phyloP scores from a whole-genome alignment of 106 monocot species.

The Apostasia shenzhenica region DNA sequence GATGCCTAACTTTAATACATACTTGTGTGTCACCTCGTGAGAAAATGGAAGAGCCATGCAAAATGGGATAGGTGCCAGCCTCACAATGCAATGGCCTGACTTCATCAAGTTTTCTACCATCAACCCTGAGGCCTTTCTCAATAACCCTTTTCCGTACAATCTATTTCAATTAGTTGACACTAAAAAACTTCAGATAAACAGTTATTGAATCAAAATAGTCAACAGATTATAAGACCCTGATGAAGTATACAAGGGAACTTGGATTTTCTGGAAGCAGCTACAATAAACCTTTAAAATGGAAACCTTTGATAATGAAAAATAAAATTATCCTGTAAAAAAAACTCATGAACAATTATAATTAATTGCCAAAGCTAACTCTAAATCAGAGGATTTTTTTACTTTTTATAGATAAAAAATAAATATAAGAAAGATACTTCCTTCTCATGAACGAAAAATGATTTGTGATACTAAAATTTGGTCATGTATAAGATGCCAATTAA shows the following conservation, averaged over 20 bases:
- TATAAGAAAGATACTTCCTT: too few species aligned
- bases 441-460: too few species aligned
- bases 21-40: slow-evolving; percentile 95
- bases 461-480: too few species aligned
- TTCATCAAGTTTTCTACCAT: slow-evolving; percentile 88
- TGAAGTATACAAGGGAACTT: not conserved
- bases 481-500: too few species aligned
- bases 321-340: too few species aligned
- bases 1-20: slow-evolving; percentile 1
- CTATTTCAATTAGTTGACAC: slow-evolving; percentile 15
- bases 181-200: not conserved
- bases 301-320: too few species aligned
- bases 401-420: too few species aligned
- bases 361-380: too few species aligned
- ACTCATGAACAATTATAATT: too few species aligned
- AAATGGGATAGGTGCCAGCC: slow-evolving; percentile 58
- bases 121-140: slow-evolving; percentile 85
- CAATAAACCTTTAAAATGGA: not conserved
- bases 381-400: too few species aligned
- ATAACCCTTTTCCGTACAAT: slow-evolving; percentile 84
- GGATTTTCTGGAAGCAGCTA: too few species aligned
- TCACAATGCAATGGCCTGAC: slow-evolving; percentile 90
- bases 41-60: slow-evolving; percentile 96
- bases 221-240: not conserved
- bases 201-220: not conserved